Evolutionary conservation across 1,284 basidiomycete genomes (phyloP), one percentile per base, ranked within the genome.

Genomic region (Boletellus deceptivus): DNA sequence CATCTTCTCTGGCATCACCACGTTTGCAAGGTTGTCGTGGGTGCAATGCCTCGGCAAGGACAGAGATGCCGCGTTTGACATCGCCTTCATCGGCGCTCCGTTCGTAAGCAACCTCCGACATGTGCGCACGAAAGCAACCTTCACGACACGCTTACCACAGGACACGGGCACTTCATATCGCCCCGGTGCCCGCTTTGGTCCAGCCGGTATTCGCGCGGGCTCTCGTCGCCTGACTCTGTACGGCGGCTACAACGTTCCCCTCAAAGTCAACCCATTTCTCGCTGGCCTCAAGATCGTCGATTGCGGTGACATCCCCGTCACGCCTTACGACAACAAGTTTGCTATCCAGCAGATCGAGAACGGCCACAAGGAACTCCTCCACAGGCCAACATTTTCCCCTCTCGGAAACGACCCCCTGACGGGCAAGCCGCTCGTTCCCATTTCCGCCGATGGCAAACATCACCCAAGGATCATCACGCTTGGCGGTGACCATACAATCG

Each of bases 401-500:
- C 73, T 86, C 34, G 82, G 79, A 4, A 83, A 83, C 53, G 81
- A 85, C 58, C 70, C 79, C 0, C 48, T 75, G 43, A 83, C 81
- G 17, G 84, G 83, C 4, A 59, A 77, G 57, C 70, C 74, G 29
- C 76, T 87, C 34, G 64, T 72, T 11, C 77, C 79, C 35, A 70
- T 85, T 52, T 76, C 81, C 46, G 55, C 70, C 10, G 85, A 89
- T 50, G 84, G 82, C 14, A 83, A 80, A 58, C 70, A 77, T 48
- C 86, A 88, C 58, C 85, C 86, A 11, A 74, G 85, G 38, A 69
- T 89, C 49, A 76, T 89, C 56, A 87, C 86, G 17, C 78, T 91
- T 20, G 88, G 89, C 31, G 88, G 88, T 11, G 88, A 91, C 61
- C 87, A 90, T 59, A 88, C 86, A 3, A 86, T 90, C 53, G 86